A percentile compares a stretch with the other conserved stretches of the same genome.
phyloP scores from a whole-genome alignment of 2,329 filamentous ascomycete species.

The Monosporascus sp. region DNA sequence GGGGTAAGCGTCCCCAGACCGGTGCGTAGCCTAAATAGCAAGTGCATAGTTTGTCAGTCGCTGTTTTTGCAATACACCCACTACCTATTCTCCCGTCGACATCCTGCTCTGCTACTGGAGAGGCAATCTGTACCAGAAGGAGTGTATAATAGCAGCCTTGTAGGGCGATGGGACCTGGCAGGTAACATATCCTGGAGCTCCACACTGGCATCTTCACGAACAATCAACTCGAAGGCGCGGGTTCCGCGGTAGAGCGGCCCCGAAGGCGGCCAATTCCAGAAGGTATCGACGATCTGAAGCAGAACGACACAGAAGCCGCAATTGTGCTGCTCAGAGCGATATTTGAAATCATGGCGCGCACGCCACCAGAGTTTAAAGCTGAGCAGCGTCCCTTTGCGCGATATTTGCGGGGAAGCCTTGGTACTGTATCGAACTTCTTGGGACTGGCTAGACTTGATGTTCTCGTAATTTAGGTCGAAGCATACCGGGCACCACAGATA shows the following conservation, averaged over 20 bases:
- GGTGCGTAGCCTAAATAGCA: not conserved
- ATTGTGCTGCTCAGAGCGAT: not conserved
- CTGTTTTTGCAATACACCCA: not conserved
- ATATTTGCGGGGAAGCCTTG: not conserved
- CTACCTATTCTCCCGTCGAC: not conserved
- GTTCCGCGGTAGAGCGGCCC: not conserved
- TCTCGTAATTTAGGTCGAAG: not conserved
- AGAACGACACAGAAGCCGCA: not conserved
- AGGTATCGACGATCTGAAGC: not conserved
- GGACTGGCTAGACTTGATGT: not conserved
- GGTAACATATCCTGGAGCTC: not conserved
- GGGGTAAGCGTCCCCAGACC: not conserved
- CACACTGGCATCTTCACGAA: not conserved
- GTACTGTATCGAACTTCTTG: not conserved
- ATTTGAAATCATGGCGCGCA: not conserved
- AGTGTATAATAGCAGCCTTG: not conserved
- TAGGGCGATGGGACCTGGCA: not conserved
- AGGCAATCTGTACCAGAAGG: not conserved
- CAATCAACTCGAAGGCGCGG: not conserved
- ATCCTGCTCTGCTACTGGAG: not conserved
- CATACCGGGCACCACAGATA: not conserved
- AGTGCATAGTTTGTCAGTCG: not conserved
- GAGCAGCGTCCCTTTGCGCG: not conserved
- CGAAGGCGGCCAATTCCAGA: not conserved
- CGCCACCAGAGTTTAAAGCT: not conserved